Conservation (phyloP, 1,284 basidiomycete species). For the Pseudozyma pruni region DNA sequence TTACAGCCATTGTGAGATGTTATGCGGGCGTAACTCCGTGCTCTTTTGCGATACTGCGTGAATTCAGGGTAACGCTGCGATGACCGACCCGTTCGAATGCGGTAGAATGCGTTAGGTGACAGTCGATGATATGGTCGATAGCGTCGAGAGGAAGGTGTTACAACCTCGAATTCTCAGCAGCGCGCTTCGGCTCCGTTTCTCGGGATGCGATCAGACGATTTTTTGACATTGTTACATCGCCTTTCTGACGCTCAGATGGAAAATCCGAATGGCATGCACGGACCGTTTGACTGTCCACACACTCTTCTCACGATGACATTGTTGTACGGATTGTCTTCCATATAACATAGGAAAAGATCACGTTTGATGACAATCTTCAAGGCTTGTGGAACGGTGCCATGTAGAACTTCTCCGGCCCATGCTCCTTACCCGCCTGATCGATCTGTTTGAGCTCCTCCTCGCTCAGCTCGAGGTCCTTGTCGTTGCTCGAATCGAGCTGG, state of each 20-base stretch:
- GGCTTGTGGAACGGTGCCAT: constrained; percentile 37
- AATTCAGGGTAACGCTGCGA: not conserved
- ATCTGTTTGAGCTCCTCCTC: constrained; percentile 46
- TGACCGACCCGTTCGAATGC: not conserved
- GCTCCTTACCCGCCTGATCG: constrained; percentile 42
- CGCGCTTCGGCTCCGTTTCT: constrained; percentile 33
- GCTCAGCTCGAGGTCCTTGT: constrained; percentile 21
- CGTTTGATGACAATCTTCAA: not conserved
- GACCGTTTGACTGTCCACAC: constrained; percentile 1
- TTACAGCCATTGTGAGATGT: constrained; percentile 34
- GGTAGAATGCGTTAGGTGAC: not conserved
- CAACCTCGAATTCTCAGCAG: constrained; percentile 22
- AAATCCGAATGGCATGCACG: not conserved
- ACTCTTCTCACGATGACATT: no score
- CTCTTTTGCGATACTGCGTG: no score
- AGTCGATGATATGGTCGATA: constrained; percentile 2
- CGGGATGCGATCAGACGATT: constrained; percentile 23
- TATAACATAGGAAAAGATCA: no score
- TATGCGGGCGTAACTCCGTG: not conserved
- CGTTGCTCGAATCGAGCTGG: constrained; percentile 40
- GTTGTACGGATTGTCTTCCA: no score
- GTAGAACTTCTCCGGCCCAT: constrained; percentile 48
- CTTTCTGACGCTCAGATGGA: not conserved
- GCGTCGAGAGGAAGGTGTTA: not conserved
- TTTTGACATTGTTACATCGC: constrained; percentile 4